Evolutionary conservation across 345 rosid genomes (phyloP).

Genomic region (Acer saccharum): DNA sequence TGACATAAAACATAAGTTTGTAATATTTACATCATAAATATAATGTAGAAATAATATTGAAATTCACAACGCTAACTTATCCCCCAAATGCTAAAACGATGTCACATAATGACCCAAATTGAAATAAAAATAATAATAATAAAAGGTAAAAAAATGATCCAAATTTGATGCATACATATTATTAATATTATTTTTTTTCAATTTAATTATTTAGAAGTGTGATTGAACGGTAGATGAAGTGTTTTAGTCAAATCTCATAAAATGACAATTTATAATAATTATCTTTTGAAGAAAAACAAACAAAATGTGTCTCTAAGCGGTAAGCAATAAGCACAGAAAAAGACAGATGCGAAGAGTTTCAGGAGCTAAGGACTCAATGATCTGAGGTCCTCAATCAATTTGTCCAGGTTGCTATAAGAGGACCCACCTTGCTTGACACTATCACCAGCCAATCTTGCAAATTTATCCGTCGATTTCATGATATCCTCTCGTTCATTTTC

Average conservation of each 20-base stretch:
- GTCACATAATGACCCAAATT: too few species aligned
- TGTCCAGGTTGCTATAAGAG: conserved; percentile 36
- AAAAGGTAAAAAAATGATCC: too few species aligned
- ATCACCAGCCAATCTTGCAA: conserved; percentile 35
- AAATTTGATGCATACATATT: too few species aligned
- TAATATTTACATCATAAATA: too few species aligned
- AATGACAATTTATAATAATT: conserved; percentile 1
- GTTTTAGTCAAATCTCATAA: not conserved
- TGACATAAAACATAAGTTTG: too few species aligned
- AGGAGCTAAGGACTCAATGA: conserved; percentile 9
- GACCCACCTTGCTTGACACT: conserved; percentile 42
- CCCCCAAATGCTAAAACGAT: too few species aligned
- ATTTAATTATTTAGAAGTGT: not conserved
- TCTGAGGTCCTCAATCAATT: conserved; percentile 44
- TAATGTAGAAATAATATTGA: too few species aligned
- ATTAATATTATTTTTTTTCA: too few species aligned
- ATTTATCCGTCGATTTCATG: conserved; percentile 16
- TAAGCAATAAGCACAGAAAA: not conserved
- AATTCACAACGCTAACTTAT: too few species aligned
- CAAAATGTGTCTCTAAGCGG: too few species aligned
- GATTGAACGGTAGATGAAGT: not conserved
- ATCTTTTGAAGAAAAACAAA: too few species aligned
- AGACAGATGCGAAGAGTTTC: not conserved
- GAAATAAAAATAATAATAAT: too few species aligned
- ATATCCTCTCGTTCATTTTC: conserved; percentile 21